Base-by-base conservation (phyloP, 140 eudicot genomes). In the Bidens hawaiensis region DNA sequence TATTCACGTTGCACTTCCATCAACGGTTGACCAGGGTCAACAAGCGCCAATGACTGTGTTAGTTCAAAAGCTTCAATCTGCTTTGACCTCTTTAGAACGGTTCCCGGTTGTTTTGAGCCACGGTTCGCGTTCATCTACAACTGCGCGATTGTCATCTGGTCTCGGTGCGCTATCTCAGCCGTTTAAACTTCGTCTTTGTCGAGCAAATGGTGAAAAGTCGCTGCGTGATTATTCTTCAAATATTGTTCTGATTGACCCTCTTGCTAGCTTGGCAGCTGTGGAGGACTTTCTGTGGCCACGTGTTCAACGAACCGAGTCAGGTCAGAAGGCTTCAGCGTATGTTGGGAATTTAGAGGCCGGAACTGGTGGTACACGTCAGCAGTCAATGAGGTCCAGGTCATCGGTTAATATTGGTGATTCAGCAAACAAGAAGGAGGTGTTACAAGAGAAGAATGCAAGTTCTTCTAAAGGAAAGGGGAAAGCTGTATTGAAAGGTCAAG, bases 201-300 rank as follows among this genome's bases (percentile, higher is more conserved):
- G 97, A 69, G 97, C 95, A 12, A 90, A 80, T n/a, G 99, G 95
- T 47, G 99, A 94, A 70, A 94, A 94, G 68, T 64, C 90, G 19
- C 95, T 94, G 38, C 99, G 99, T 69, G 99, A 88, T 77, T 94
- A 94, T 78, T 88, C 97, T 30, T 83, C 95, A 27, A 94, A 90
- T 59, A 83, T 94, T 48, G 95, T 94, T 0, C 73, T 94, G 16
- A 94, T 94, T 30, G 99, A 94, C 74, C 97, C 99, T 1, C 66
- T 94, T 42, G 99, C 99, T 40, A 94, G 90, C 70, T 73, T 94
- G 71, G 90, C 99, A 12, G 97, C 95, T 68, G 95, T 94, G 8
- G 99, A 94, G 65, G 97, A 94, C 50, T 94, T 94, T 27, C 85
- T 94, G 7, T 94, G 97, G 97, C 94, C 97, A 15, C 84, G 99